These are phyloP conservation scores for Pseudogymnoascus sp. DNA, from an alignment of 2,329 filamentous ascomycete genomes.

Conservation along the genomic window DNA sequence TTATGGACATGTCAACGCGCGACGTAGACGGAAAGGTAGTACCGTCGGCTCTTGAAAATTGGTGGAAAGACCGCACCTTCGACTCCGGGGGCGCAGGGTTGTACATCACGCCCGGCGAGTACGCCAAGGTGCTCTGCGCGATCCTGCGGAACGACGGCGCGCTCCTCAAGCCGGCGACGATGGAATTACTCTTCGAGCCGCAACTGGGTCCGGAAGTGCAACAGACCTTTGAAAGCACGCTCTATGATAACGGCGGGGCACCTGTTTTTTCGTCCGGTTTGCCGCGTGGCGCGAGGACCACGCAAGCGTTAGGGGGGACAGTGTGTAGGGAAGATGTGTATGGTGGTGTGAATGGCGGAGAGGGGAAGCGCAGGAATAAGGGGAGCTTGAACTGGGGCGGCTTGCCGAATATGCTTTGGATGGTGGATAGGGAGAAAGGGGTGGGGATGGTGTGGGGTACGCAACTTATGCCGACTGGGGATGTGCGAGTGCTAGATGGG, in stretches of 20 bases:
- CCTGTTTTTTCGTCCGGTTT: slow-evolving; percentile 68
- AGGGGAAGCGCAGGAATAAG: slow-evolving; percentile 78
- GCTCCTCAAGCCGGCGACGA: slow-evolving; percentile 37
- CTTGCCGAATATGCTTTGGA: slow-evolving; percentile 72
- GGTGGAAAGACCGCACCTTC: neutral
- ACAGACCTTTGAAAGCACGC: slow-evolving; percentile 35
- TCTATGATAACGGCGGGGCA: slow-evolving; percentile 72
- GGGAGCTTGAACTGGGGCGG: slow-evolving; percentile 93
- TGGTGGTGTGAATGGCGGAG: slow-evolving; percentile 93
- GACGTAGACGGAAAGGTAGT: neutral
- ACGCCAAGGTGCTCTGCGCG: slow-evolving; percentile 38
- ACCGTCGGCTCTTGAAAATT: neutral
- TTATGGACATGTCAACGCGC: slow-evolving; percentile 18
- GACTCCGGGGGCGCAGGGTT: slow-evolving; percentile 32
- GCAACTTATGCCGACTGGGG: neutral
- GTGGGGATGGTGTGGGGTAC: slow-evolving; percentile 56
- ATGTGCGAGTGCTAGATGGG: neutral
- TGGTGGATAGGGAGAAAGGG: slow-evolving; percentile 82
- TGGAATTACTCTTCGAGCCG: slow-evolving; percentile 40
- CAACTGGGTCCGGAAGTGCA: slow-evolving; percentile 31
- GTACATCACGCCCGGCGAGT: slow-evolving; percentile 34
- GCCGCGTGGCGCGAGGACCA: slow-evolving; percentile 87
- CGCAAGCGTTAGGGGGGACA: slow-evolving; percentile 80
- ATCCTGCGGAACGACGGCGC: slow-evolving; percentile 43
- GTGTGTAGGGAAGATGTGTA: slow-evolving; percentile 98